Evolutionary conservation across 345 rosid genomes (phyloP).

Genomic region (Schrenkiella parvula): DNA sequence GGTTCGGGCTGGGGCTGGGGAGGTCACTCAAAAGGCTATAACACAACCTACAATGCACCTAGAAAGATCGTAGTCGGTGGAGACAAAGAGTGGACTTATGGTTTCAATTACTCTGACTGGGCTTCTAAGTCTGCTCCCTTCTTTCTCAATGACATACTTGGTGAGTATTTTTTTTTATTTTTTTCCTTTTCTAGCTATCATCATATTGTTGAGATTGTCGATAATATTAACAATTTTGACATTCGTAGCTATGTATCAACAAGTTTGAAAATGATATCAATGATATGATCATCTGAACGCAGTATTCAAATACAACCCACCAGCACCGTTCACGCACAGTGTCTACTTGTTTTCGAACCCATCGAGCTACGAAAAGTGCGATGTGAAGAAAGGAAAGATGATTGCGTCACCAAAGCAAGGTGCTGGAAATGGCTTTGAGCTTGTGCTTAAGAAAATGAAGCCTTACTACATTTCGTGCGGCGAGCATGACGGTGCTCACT

Average conservation of each 20-base stretch:
- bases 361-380: constrained; percentile 47
- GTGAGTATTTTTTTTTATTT: constrained; percentile 18
- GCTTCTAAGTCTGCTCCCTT: constrained; percentile 54
- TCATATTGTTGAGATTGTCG: background rate
- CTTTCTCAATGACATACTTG: constrained; percentile 58
- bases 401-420: constrained; percentile 55
- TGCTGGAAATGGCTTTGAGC: constrained; percentile 56
- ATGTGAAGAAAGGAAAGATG: constrained; percentile 47
- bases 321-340: constrained; percentile 50
- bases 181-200: background rate
- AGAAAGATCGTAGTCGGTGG: constrained; percentile 60
- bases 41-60: constrained; percentile 23
- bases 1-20: constrained; percentile 21
- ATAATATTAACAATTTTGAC: background rate
- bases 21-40: constrained; percentile 16
- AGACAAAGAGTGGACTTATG: constrained; percentile 58
- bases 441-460: constrained; percentile 37
- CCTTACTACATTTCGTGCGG: constrained; percentile 75
- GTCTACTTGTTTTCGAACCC: constrained; percentile 55
- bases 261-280: background rate
- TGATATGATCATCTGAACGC: background rate
- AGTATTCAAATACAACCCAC: constrained; percentile 76
- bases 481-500: constrained; percentile 52
- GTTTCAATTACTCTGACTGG: constrained; percentile 60
- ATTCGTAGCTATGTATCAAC: background rate